Evolutionary conservation across 2,329 filamentous ascomycete genomes (phyloP).

Genomic region (Chlorencoelia australis): DNA sequence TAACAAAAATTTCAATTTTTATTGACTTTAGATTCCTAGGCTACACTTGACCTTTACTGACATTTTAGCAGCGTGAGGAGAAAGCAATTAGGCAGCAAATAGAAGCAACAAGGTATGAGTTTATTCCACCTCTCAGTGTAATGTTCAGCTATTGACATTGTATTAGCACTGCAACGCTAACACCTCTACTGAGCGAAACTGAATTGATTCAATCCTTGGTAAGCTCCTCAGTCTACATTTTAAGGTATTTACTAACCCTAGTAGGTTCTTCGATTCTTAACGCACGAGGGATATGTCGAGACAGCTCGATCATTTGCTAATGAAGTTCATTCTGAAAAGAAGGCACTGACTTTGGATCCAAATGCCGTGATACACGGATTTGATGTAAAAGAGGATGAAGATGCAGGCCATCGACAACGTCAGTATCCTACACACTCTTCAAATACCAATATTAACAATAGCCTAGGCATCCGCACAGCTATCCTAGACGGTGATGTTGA

Average conservation of each 20-base stretch:
- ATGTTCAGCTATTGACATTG: constrained; percentile 4
- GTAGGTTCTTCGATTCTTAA: constrained; percentile 70
- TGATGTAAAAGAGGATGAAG: constrained; percentile 68
- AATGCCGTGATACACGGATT: constrained; percentile 44
- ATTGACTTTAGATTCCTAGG: constrained; percentile 1
- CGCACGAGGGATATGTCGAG: constrained; percentile 92
- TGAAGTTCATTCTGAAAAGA: constrained; percentile 67
- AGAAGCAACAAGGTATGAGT: constrained; percentile 33
- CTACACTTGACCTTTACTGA: constrained; percentile 1
- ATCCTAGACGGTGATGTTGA: constrained; percentile 92
- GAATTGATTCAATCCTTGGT: constrained; percentile 74
- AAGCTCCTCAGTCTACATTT: constrained; percentile 15
- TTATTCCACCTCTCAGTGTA: background rate
- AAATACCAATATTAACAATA: constrained; percentile 2
- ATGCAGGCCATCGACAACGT: constrained; percentile 83
- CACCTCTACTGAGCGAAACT: constrained; percentile 59
- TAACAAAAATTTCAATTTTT: constrained; percentile 9
- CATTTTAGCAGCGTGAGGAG: constrained; percentile 20
- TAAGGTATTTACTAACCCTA: constrained; percentile 1
- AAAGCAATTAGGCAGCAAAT: constrained; percentile 38
- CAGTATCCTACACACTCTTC: constrained; percentile 27
- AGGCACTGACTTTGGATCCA: constrained; percentile 53
- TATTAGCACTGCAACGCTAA: constrained; percentile 33
- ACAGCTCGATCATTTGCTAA: constrained; percentile 80
- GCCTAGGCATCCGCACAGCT: constrained; percentile 68